phyloP scores from a whole-genome alignment of 768 basidiomycete genomes.

The Pulveroboletus sp. region DNA sequence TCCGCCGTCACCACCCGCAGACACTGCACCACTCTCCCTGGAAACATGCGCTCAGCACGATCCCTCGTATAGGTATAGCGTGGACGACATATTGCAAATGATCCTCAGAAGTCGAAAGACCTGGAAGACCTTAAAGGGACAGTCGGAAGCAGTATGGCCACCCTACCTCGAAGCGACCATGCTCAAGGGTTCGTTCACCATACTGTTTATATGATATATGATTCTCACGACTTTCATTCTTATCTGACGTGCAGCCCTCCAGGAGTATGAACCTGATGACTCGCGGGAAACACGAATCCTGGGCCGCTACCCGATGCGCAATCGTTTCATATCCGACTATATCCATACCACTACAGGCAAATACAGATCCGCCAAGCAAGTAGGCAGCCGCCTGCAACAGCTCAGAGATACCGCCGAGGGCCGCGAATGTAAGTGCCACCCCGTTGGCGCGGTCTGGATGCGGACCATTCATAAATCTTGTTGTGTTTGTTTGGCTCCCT shows the following conservation, averaged over 20 bases:
- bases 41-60: constrained; percentile 12
- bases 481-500: constrained; percentile 28
- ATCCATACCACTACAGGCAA: constrained; percentile 69
- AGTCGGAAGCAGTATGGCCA: constrained; percentile 75
- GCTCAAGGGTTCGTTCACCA: constrained; percentile 55
- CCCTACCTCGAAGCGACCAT: constrained; percentile 75
- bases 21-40: constrained; percentile 1
- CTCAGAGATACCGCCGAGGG: constrained; percentile 73
- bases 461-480: constrained; percentile 27
- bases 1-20: background rate
- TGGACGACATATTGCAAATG: constrained; percentile 57
- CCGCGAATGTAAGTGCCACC: constrained; percentile 55
- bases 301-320: constrained; percentile 75
- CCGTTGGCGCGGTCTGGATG: constrained; percentile 22
- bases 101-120: constrained; percentile 69
- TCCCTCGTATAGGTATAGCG: constrained; percentile 18
- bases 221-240: constrained; percentile 23
- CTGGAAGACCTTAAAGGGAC: constrained; percentile 70
- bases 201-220: constrained; percentile 7
- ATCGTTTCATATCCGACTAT: constrained; percentile 78
- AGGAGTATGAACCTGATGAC: constrained; percentile 72
- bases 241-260: constrained; percentile 45
- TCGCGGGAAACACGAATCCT: constrained; percentile 70
- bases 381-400: constrained; percentile 78
- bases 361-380: constrained; percentile 72